Percentiles rank a stretch among this genome's conserved stretches.
These are phyloP conservation scores for Penstemon eatonii DNA, from an alignment of 257 asterid genomes.

Conservation along the genomic window DNA sequence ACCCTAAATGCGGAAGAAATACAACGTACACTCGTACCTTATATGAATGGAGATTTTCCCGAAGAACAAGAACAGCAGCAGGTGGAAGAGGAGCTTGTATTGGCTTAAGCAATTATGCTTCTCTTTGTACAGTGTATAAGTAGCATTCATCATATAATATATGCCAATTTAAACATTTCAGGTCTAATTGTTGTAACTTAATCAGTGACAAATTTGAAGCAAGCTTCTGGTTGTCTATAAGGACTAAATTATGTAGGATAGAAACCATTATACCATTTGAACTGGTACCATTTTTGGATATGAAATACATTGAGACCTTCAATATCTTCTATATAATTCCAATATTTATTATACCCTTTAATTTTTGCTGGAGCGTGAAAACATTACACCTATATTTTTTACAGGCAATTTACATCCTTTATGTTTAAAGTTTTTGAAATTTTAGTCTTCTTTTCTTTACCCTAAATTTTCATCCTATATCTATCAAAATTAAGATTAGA, in stretches of 20 bases:
- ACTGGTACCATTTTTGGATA: conserved; percentile 18
- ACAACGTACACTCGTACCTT: conserved; percentile 66
- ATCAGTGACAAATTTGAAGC: conserved; percentile 13
- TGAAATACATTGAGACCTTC: background rate
- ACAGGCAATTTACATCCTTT: too few relatives aligned
- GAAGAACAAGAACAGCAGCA: conserved; percentile 54
- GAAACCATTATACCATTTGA: background rate
- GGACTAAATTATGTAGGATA: background rate
- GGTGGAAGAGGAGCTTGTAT: conserved; percentile 71
- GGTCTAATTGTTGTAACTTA: conserved; percentile 37
- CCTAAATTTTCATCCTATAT: too few relatives aligned
- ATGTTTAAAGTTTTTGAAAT: too few relatives aligned
- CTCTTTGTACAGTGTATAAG: conserved; percentile 42
- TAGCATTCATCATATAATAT: conserved; percentile 30
- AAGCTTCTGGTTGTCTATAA: conserved; percentile 14
- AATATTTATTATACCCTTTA: too few relatives aligned
- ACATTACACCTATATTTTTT: too few relatives aligned
- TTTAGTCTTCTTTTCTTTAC: too few relatives aligned
- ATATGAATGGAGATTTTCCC: conserved; percentile 32
- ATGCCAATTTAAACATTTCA: conserved; percentile 9
- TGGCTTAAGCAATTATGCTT: conserved; percentile 46
- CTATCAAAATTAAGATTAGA: too few relatives aligned
- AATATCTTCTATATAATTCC: too few relatives aligned
- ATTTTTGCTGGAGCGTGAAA: too few relatives aligned
- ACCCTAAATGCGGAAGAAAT: conserved; percentile 78